Percentiles rank a stretch among this genome's conserved stretches.
These are phyloP conservation scores for Fusarium protoensiforme DNA, from an alignment of 2,329 filamentous ascomycete genomes.

Conservation along the genomic window DNA sequence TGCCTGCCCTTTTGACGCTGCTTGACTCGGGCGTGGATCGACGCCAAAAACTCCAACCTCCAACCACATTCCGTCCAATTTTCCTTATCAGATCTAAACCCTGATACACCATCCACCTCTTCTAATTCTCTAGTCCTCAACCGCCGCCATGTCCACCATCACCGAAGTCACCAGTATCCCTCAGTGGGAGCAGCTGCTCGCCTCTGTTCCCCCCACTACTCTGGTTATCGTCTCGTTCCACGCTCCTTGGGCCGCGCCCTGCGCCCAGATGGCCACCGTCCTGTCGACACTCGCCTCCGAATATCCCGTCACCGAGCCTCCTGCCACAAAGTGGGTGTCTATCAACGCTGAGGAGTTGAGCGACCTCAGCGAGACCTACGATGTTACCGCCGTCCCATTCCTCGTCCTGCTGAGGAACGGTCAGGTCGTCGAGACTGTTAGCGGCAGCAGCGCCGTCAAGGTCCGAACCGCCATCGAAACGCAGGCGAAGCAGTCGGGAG, in stretches of 20 bases:
- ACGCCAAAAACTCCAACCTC: conserved; percentile 7
- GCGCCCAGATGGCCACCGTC: conserved; percentile 91
- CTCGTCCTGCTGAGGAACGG: conserved; percentile 84
- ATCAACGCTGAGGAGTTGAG: conserved; percentile 95
- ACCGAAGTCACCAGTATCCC: conserved; percentile 79
- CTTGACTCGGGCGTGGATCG: conserved; percentile 29
- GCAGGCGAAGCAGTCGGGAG: conserved; percentile 67
- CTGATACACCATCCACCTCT: background rate
- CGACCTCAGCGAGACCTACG: conserved; percentile 91
- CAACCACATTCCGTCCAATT: conserved; percentile 18
- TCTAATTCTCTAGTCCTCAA: conserved; percentile 10
- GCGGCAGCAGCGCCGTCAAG: conserved; percentile 88
- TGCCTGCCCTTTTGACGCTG: conserved; percentile 1
- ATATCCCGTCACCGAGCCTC: conserved; percentile 76
- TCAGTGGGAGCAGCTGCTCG: conserved; percentile 77
- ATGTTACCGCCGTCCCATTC: conserved; percentile 94
- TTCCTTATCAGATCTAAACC: conserved; percentile 34
- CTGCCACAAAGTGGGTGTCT: conserved; percentile 82
- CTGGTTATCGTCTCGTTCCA: conserved; percentile 94
- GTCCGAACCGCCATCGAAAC: conserved; percentile 88
- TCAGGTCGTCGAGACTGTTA: conserved; percentile 84
- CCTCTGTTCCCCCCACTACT: conserved; percentile 73
- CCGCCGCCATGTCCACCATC: conserved; percentile 75
- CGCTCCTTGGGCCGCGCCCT: conserved; percentile 95
- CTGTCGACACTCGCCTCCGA: conserved; percentile 87